Evolutionary conservation across 176 grass and related monocot species (phyloP), one percentile per base, ranked within the genome.

Genomic region (Eleusine indica): DNA sequence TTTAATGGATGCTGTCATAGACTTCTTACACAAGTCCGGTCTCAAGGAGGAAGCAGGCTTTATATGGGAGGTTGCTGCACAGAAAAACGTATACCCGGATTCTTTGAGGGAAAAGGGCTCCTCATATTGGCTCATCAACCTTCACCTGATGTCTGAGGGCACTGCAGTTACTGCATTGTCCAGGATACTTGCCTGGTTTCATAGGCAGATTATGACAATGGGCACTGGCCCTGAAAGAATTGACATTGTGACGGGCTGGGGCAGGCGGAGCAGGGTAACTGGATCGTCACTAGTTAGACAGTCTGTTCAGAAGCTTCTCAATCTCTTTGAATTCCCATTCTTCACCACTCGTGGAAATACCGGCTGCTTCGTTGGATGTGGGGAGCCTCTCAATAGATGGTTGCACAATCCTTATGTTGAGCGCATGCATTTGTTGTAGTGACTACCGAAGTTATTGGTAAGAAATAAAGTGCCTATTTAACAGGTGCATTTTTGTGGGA

Each of bases 41-140:
- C 89, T 93, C 22, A 98, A 98, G 84, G 96, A 98, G 81, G 96
- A 98, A 69, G 96, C 96, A 14, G 96, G 96, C 15, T 84, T 95
- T 32, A 90, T 98, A 53, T 98, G 96, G 93, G 96, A 98, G 77
- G 93, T 98, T 22, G 96, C 89, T 2, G 89, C 93, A 1, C 87
- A 95, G 80, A 98, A 77, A 68, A 98, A 98, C 12, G 89, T 98
- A n/a, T 98, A 98, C 77, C 96, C 96, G 4, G 93, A 95, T 85
- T 98, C 89, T 18, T 49, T 95, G 4, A 91, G 84, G 77, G 91
- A 98, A 83, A 98, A 95, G 77, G 79, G 83, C 70, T 77, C 80
- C 0, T 93, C 89, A 1, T 92, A 94, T 87, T 98, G 96, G 96
- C 89, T 94, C 30, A 92, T 98, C 73, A 98, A 98, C 74, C 89